These are phyloP conservation scores for Penicillium glabrum DNA, from an alignment of 2,329 filamentous ascomycete species.

Conservation along the genomic window DNA sequence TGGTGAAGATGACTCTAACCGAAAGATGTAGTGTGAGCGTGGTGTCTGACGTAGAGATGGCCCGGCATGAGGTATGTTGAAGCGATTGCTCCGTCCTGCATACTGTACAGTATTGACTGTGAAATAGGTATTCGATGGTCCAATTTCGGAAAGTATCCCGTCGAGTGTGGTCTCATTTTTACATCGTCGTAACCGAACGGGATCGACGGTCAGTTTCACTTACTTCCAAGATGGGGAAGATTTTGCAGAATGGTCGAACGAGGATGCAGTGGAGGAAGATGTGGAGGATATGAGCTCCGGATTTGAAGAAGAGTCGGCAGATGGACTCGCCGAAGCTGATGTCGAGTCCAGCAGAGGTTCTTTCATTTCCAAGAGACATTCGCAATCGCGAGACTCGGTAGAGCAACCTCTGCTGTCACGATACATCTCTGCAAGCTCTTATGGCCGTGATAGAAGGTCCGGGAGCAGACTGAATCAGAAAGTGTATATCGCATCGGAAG, in stretches of 20 bases:
- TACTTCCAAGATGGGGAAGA: conserved; percentile 78
- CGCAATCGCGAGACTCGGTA: conserved; percentile 45
- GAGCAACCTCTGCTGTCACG: conserved; percentile 67
- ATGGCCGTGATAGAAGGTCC: conserved; percentile 60
- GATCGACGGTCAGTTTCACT: conserved; percentile 84
- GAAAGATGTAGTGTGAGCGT: conserved; percentile 62
- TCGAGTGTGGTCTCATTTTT: conserved; percentile 90
- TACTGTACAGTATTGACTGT: conserved; percentile 2
- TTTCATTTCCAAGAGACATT: conserved; percentile 34
- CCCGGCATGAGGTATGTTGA: conserved; percentile 76
- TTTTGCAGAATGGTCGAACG: conserved; percentile 50
- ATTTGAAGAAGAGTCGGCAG: conserved; percentile 41
- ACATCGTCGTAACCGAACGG: conserved; percentile 75
- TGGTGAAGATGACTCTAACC: conserved; percentile 17
- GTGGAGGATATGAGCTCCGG: conserved; percentile 40
- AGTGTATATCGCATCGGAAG: conserved; percentile 88
- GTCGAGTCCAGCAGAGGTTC: conserved; percentile 34
- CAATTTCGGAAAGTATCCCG: conserved; percentile 92
- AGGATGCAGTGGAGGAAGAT: conserved; percentile 41
- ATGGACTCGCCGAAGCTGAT: conserved; percentile 38
- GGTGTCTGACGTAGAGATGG: conserved; percentile 97
- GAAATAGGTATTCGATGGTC: conserved; percentile 75
- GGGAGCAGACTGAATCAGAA: conserved; percentile 77
- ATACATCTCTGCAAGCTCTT: conserved; percentile 68
- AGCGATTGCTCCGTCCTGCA: background rate